phyloP scores from a whole-genome alignment of 2,329 filamentous ascomycete genomes.

The Fusarium nurragi region DNA sequence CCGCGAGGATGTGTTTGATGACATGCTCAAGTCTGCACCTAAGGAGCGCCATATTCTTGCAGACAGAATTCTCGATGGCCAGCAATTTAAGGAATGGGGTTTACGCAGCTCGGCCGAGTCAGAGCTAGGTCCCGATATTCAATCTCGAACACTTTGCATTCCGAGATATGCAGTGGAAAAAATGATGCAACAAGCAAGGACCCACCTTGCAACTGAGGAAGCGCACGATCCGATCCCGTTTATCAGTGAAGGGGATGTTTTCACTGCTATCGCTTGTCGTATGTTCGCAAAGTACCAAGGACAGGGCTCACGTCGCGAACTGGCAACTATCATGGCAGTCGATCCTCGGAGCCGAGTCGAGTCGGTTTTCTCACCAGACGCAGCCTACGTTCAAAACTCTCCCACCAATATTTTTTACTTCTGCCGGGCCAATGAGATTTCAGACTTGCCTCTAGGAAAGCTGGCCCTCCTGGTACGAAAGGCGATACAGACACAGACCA shows the following conservation, averaged over 20 bases:
- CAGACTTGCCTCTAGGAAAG: constrained; percentile 13
- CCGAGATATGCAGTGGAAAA: not conserved
- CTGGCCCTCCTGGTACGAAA: constrained; percentile 23
- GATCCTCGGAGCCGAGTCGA: constrained; percentile 18
- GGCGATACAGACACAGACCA: constrained; percentile 23
- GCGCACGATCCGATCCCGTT: fast-evolving
- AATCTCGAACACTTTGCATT: constrained; percentile 12
- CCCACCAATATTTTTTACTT: constrained; percentile 17
- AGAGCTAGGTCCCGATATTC: constrained; percentile 4
- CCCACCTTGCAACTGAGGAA: not conserved
- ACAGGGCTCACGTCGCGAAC: not conserved
- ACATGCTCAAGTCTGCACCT: not conserved
- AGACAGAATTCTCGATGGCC: constrained; percentile 12
- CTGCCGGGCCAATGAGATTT: not conserved
- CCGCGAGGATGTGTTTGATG: not conserved
- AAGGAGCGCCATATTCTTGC: constrained; percentile 1
- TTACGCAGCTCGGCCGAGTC: constrained; percentile 10
- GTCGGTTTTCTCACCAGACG: constrained; percentile 2
- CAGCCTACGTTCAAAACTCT: constrained; percentile 20
- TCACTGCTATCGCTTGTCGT: constrained; percentile 8
- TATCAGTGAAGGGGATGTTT: constrained; percentile 10
- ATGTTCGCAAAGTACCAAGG: constrained; percentile 11
- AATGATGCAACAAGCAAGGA: constrained; percentile 2
- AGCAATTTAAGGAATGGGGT: constrained; percentile 13
- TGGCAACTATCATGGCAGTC: constrained; percentile 17